phyloP scores from a whole-genome alignment of 2,329 filamentous ascomycete genomes.

The Venturia nashicola region DNA sequence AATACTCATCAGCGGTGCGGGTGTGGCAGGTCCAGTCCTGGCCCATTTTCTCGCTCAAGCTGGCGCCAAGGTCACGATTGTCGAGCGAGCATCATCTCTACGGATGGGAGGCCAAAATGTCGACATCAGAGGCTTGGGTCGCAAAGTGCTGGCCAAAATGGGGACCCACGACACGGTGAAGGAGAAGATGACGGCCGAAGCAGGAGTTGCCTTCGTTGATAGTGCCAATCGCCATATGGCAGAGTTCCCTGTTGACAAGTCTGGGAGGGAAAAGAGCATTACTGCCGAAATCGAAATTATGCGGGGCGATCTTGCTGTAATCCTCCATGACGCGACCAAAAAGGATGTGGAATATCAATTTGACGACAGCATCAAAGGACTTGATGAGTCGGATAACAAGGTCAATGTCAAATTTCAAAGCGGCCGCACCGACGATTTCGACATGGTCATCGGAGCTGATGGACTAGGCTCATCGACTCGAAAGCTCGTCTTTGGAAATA shows the following conservation, averaged over 20 bases:
- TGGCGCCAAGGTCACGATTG: conserved; percentile 26
- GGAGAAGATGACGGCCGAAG: conserved; percentile 25
- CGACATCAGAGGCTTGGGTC: conserved; percentile 31
- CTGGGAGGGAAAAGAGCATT: conserved; percentile 15
- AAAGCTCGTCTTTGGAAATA: conserved; percentile 17
- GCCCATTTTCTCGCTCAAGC: conserved; percentile 22
- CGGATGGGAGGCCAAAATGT: conserved; percentile 31
- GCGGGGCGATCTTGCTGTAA: conserved; percentile 20
- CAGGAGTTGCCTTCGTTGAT: conserved; percentile 28
- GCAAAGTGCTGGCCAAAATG: conserved; percentile 29
- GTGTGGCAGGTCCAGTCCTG: conserved; percentile 26
- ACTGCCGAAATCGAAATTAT: conserved; percentile 23
- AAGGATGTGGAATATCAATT: conserved; percentile 14
- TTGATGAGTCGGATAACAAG: conserved; percentile 14
- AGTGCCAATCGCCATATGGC: conserved; percentile 4
- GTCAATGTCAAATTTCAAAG: conserved; percentile 19
- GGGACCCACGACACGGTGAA: conserved; percentile 27
- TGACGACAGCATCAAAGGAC: conserved; percentile 14
- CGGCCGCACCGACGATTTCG: conserved; percentile 14
- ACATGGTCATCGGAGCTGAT: conserved; percentile 21
- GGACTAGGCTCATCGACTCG: conserved; percentile 20
- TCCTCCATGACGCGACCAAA: conserved; percentile 19
- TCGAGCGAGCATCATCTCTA: conserved; percentile 29
- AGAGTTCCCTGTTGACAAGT: conserved; percentile 17
- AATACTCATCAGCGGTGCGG: conserved; percentile 26